phyloP scores from a whole-genome alignment of 106 monocot genomes.

The Dendrobium huoshanense region DNA sequence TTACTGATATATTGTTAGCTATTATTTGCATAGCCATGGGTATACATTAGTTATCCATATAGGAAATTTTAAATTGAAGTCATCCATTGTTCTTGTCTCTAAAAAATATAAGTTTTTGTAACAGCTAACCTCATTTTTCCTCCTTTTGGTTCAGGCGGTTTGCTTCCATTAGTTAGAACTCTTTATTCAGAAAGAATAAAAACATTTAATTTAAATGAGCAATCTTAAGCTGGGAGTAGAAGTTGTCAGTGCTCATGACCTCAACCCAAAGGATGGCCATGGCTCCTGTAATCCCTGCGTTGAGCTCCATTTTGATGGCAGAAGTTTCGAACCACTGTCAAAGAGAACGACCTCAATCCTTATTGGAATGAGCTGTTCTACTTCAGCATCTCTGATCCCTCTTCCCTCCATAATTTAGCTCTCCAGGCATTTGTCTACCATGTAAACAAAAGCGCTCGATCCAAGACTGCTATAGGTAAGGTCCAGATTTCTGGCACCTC shows the following conservation, averaged over 20 bases:
- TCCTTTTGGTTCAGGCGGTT: neutral
- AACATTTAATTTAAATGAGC: constrained; percentile 18
- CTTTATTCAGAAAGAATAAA: neutral
- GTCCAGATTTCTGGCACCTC: constrained; percentile 36
- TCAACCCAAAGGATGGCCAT: constrained; percentile 39
- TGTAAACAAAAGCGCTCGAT: constrained; percentile 3
- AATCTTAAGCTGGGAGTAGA: constrained; percentile 48
- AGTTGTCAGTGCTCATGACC: constrained; percentile 42
- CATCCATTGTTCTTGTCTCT: too few species aligned
- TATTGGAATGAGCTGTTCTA: constrained; percentile 52
- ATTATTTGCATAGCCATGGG: too few species aligned
- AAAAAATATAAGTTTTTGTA: too few species aligned
- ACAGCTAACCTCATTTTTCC: neutral
- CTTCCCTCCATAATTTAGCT: constrained; percentile 12
- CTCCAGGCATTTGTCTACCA: constrained; percentile 50
- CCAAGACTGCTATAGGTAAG: constrained; percentile 49
- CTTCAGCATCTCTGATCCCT: constrained; percentile 49
- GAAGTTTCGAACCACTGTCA: constrained; percentile 41
- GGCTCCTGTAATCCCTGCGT: constrained; percentile 39
- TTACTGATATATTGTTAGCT: too few species aligned
- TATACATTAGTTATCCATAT: too few species aligned
- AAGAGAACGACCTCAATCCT: constrained; percentile 42
- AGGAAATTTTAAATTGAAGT: too few species aligned
- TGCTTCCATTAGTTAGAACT: neutral
- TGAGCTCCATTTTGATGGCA: constrained; percentile 49